Evolutionary conservation across 2,329 filamentous ascomycete genomes (phyloP), one percentile per base, ranked within the genome.

Genomic region (Xylariaceae sp.): DNA sequence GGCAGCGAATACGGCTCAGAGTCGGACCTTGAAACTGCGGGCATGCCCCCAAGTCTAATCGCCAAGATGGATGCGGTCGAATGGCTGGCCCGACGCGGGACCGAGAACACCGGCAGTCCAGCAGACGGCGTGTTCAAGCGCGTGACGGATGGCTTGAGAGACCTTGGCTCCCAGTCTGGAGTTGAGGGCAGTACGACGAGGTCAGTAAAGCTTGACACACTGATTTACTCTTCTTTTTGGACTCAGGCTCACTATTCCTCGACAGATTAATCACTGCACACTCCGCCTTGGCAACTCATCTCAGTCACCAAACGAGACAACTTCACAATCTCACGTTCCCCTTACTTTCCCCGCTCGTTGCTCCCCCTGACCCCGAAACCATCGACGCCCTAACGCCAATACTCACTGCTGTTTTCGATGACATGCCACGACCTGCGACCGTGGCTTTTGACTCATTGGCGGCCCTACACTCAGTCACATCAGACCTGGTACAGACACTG

Each of bases 401-500:
- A 55, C 81, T 92, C 48, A 71, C 86, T 7, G 79, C 82, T 8
- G 81, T 92, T 8, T 80, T 84, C 8, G 82, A 88, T 60, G 78
- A 82, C 61, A 86, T 92, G 76, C 88, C 89, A 3, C 80, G 81
- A 11, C 83, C 84, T 3, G 81, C 82, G 47, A 82, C 88, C 62
- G 70, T 82, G 11, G 84, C 85, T 0, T 82, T 88, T 66, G 80
- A 81, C 66, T 89, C 88, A 8, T 76, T 92, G 51, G 81, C 85
- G 59, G 81, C 84, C 18, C 80, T 93, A 55, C 87, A 90, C 70
- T 80, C 83, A 5, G 80, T 90, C 64, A 92, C 89, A 0, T 78
- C 83, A 30, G 88, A 92, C 62, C 77, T 93, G 34, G 84, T 93
- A 7, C 84, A 90, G 68, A 90, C 90, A 5, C 82, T 99, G 51